Conservation (phyloP, 768 basidiomycete genomes). For the Boletellus ananas region DNA sequence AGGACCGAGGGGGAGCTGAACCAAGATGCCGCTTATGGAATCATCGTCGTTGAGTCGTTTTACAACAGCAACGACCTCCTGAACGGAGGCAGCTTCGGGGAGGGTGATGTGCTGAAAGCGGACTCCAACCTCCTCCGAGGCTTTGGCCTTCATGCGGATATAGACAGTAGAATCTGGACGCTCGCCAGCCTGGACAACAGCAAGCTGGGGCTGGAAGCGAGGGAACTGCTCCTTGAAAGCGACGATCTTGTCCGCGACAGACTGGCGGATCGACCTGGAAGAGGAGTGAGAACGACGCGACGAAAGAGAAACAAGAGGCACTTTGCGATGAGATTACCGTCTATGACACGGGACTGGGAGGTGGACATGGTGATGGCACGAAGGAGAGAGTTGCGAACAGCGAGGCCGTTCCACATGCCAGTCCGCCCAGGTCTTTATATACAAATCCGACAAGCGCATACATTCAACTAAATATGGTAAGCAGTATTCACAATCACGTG, state of each 20-base stretch:
- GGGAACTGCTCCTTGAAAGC: slow-evolving; percentile 63
- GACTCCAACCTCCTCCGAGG: slow-evolving; percentile 92
- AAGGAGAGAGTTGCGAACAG: slow-evolving; percentile 10
- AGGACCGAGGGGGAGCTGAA: slow-evolving; percentile 89
- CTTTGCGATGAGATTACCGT: slow-evolving; percentile 85
- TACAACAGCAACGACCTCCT: slow-evolving; percentile 74
- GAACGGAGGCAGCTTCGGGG: slow-evolving; percentile 63
- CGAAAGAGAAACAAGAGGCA: slow-evolving; percentile 33
- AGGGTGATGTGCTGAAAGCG: slow-evolving; percentile 75
- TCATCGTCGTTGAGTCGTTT: slow-evolving; percentile 81
- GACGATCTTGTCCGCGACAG: slow-evolving; percentile 68
- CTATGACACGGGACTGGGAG: slow-evolving; percentile 60
- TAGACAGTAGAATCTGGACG: slow-evolving; percentile 89
- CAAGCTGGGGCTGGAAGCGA: slow-evolving; percentile 88
- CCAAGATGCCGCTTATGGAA: slow-evolving; percentile 81
- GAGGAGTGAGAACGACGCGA: slow-evolving; percentile 11
- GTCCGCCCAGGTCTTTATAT: background rate
- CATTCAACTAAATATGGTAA: background rate
- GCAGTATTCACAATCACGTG: slow-evolving; percentile 20
- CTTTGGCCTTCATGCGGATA: slow-evolving; percentile 97
- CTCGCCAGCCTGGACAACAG: slow-evolving; percentile 91
- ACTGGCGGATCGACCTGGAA: slow-evolving; percentile 71
- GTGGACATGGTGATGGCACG: slow-evolving; percentile 35
- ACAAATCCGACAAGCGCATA: background rate
- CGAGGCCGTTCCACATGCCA: slow-evolving; percentile 4